Conservation (phyloP, 495 filamentous ascomycete genomes). For the Collariella sp. region DNA sequence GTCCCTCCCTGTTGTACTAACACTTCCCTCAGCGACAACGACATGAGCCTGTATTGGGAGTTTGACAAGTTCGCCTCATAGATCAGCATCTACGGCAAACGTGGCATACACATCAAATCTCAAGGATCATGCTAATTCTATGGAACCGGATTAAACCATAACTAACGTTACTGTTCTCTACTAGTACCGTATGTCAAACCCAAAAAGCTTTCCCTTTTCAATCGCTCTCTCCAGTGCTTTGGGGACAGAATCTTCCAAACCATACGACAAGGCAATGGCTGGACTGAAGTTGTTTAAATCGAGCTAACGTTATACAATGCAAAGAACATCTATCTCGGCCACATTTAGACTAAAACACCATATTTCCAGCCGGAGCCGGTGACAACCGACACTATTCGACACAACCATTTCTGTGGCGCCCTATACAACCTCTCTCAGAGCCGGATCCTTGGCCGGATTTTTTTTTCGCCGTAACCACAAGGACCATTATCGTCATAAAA, state of each 20-base stretch:
- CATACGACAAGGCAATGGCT: too few relatives aligned
- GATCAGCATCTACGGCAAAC: conserved; percentile 76
- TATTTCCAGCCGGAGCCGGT: conserved; percentile 78
- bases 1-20: too few relatives aligned
- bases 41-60: conserved; percentile 55
- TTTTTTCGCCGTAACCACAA: conserved; percentile 1
- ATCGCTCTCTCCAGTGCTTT: too few relatives aligned
- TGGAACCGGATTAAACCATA: conserved; percentile 51
- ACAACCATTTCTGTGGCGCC: conserved; percentile 6
- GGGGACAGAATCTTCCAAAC: too few relatives aligned
- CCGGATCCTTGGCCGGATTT: too few relatives aligned
- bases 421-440: too few relatives aligned
- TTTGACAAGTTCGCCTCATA: conserved; percentile 53
- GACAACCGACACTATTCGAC: conserved; percentile 31
- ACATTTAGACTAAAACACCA: conserved; percentile 81
- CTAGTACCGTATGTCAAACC: too few relatives aligned
- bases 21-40: conserved; percentile 58
- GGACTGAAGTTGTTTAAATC: too few relatives aligned
- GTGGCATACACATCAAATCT: conserved; percentile 65
- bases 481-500: too few relatives aligned
- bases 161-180: conserved; percentile 71
- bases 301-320: conserved; percentile 65
- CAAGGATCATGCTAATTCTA: conserved; percentile 40
- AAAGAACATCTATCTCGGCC: conserved; percentile 65
- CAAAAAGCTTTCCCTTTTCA: too few relatives aligned